Conservation (phyloP, 805 yeast genomes). For the Yarrowia divulgata region DNA sequence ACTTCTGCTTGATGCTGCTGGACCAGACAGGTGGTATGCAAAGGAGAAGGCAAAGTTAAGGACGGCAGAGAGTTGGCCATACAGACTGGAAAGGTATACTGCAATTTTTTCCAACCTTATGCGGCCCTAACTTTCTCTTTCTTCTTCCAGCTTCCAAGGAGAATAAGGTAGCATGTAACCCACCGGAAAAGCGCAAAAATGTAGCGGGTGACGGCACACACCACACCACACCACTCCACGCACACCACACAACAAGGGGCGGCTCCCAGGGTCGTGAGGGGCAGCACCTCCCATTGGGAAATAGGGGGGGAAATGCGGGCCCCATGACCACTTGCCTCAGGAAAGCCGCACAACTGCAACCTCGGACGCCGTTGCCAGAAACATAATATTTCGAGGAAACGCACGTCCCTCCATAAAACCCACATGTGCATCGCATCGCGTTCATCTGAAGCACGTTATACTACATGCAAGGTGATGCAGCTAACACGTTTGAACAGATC, state of each 20-base stretch:
- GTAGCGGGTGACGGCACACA: constrained; percentile 9
- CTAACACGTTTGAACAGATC: constrained; percentile 38
- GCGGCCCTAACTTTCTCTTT: constrained; percentile 5
- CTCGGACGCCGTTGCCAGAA: neutral
- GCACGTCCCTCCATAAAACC: constrained; percentile 27
- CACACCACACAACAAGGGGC: constrained; percentile 26
- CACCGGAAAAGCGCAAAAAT: constrained; percentile 35
- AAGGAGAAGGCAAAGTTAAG: constrained; percentile 37
- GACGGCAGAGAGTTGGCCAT: constrained; percentile 38
- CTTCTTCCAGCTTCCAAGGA: constrained; percentile 37
- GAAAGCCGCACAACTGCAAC: neutral
- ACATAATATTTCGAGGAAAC: neutral
- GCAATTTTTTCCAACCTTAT: constrained; percentile 39
- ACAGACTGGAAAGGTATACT: constrained; percentile 28
- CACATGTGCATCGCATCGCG: constrained; percentile 38
- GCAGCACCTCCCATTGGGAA: constrained; percentile 11
- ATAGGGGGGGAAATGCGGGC: neutral
- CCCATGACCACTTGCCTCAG: neutral
- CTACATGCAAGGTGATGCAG: constrained; percentile 39
- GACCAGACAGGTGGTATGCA: constrained; percentile 36
- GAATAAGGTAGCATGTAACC: constrained; percentile 34
- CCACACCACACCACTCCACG: constrained; percentile 20
- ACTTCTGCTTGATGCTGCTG: constrained; percentile 35
- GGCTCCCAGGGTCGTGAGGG: constrained; percentile 9
- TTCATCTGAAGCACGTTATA: constrained; percentile 38